phyloP scores from a whole-genome alignment of 495 filamentous ascomycete genomes.

The Penicillium robsamsonii region DNA sequence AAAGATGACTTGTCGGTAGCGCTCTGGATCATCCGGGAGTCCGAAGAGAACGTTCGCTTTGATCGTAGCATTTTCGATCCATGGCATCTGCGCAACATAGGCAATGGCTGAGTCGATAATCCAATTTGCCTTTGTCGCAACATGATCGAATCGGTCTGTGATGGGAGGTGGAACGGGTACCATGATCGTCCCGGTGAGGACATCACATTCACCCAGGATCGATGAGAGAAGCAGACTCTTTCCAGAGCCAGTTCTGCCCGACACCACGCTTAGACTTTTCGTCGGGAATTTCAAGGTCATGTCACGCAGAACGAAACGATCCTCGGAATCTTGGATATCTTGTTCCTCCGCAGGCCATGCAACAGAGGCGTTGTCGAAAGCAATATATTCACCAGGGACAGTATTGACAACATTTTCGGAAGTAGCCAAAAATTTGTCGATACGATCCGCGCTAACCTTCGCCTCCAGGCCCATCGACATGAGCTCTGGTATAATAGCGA shows the following conservation, averaged over 20 bases:
- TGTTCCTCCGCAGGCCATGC: slow-evolving; percentile 64
- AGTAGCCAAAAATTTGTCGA: slow-evolving; percentile 66
- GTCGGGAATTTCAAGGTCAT: slow-evolving; percentile 64
- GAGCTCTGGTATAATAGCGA: slow-evolving; percentile 71
- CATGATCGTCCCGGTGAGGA: slow-evolving; percentile 46
- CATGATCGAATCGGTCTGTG: slow-evolving; percentile 28
- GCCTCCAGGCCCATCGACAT: slow-evolving; percentile 68
- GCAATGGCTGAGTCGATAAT: slow-evolving; percentile 62
- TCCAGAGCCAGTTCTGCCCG: slow-evolving; percentile 58
- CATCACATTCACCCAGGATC: slow-evolving; percentile 60
- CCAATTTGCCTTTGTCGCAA: slow-evolving; percentile 29
- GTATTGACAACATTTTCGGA: slow-evolving; percentile 63
- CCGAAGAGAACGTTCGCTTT: slow-evolving; percentile 73
- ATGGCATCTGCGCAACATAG: slow-evolving; percentile 79
- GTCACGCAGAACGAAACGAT: slow-evolving; percentile 53
- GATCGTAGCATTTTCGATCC: slow-evolving; percentile 82
- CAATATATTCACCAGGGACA: slow-evolving; percentile 53
- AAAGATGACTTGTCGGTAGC: slow-evolving; percentile 63
- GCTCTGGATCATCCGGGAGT: slow-evolving; percentile 59
- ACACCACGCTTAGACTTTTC: slow-evolving; percentile 64
- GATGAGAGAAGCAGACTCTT: slow-evolving; percentile 63
- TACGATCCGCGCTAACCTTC: slow-evolving; percentile 69
- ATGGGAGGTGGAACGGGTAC: slow-evolving; percentile 37
- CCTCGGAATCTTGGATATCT: slow-evolving; percentile 52
- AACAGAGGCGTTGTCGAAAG: slow-evolving; percentile 66